Evolutionary conservation across 1,284 basidiomycete species (phyloP).

Genomic region (Sphagnurus paluster): DNA sequence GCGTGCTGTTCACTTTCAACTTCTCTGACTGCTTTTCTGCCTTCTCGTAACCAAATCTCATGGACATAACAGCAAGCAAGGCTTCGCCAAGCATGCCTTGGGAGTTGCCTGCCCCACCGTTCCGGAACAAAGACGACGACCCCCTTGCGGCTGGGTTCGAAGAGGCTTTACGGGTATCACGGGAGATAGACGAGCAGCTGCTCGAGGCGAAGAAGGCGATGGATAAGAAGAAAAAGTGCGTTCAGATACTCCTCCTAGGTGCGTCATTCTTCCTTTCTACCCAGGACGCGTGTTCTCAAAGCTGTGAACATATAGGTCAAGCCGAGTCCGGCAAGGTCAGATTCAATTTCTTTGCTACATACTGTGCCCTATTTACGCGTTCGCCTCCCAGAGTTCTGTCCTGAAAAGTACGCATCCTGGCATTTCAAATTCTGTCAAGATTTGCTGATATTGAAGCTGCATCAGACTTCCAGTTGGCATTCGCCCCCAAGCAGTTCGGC

Average conservation of each 20-base stretch:
- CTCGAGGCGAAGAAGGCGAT: constrained; percentile 48
- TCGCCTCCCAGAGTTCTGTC: constrained; percentile 49
- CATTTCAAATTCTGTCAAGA: background rate
- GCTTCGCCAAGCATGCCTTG: constrained; percentile 1
- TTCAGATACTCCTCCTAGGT: constrained; percentile 69
- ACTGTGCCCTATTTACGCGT: background rate
- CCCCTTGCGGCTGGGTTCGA: constrained; percentile 2
- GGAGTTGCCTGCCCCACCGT: constrained; percentile 9
- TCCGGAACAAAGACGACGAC: constrained; percentile 5
- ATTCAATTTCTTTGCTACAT: background rate
- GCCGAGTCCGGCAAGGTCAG: constrained; percentile 65
- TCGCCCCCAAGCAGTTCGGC: constrained; percentile 60
- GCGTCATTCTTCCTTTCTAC: constrained; percentile 18
- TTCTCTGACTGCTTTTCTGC: background rate
- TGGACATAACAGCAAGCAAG: background rate
- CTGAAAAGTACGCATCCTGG: constrained; percentile 50
- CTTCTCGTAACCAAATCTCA: background rate
- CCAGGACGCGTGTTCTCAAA: constrained; percentile 1
- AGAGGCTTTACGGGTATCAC: constrained; percentile 38
- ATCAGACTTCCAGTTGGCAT: constrained; percentile 66
- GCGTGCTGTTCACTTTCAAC: background rate
- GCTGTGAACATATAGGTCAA: constrained; percentile 44
- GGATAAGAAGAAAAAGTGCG: constrained; percentile 55
- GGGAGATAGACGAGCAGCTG: constrained; percentile 59
- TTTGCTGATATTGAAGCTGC: background rate